Evolutionary conservation across 257 asterid genomes (phyloP), one percentile per base, ranked within the genome.

Genomic region (Penstemon newberryi): DNA sequence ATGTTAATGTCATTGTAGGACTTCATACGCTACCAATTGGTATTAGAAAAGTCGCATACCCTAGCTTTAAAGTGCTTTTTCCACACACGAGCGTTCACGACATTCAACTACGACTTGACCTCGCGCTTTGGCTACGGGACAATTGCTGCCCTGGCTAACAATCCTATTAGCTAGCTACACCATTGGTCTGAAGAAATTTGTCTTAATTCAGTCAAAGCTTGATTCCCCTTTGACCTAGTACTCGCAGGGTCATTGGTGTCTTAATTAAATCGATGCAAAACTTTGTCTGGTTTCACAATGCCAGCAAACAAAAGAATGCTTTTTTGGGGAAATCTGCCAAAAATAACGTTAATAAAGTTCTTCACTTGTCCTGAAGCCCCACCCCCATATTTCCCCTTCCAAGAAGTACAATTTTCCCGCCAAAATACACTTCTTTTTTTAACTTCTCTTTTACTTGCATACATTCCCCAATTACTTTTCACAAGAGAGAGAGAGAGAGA

Each of bases 331-430:
- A 25, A 46, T 55, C 9, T 67, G 63, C 57, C 65, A 57, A 68
- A 40, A 15, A 65, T 13, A 43, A 61, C 64, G 18, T 60, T 33
- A 43, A 55, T 19, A 25, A 25, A 25, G 18, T 49, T 67, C 12
- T 65, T 45, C 73, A 2, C 69, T 40, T 59, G 8, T 13, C 18
- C 47, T 18, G 7, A 53, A 41, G 43, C 47, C 56, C 60, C 40
- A 25, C 25, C 13, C 37, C 53, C 60, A 59, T 70, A 71, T 76
- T 66, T 71, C 50, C 42, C 15, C 19, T 6, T n/a, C 11, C 45
- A 37, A 7, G 42, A 25, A 39, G 33, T 36, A 38, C 50, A 38
- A 19, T 60, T 82, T 70, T 75, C 87, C 84, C 85, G 76, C 89
- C 86, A 78, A 85, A 63, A n/a, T 40, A n/a, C n/a, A 19, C 56